phyloP scores from a whole-genome alignment of 805 yeast genomes.

The Candida insectalens region DNA sequence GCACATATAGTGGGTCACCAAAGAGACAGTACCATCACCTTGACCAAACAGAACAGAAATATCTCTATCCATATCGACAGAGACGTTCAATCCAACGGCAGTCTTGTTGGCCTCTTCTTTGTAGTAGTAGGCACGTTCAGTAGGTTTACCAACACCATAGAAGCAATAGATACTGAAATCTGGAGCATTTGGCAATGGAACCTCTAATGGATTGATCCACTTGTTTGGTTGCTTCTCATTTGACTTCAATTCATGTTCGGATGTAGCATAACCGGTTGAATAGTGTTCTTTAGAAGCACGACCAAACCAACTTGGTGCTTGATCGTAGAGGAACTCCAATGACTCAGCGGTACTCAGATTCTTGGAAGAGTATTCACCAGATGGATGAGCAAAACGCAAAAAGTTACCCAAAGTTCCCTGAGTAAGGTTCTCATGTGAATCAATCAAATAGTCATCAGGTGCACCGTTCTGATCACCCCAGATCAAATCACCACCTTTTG shows the following conservation, averaged over 20 bases:
- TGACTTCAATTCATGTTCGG: constrained; percentile 43
- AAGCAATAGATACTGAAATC: constrained; percentile 81
- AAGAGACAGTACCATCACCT: constrained; percentile 93
- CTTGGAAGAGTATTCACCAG: constrained; percentile 31
- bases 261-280: constrained; percentile 66
- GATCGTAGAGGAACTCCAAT: constrained; percentile 52
- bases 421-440: constrained; percentile 5
- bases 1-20: constrained; percentile 81
- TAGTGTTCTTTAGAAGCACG: constrained; percentile 60
- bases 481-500: constrained; percentile 84
- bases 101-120: constrained; percentile 53
- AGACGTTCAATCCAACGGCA: constrained; percentile 46
- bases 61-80: constrained; percentile 57
- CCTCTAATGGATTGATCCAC: constrained; percentile 96
- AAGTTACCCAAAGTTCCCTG: constrained; percentile 58
- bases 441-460: constrained; percentile 50
- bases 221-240: constrained; percentile 68
- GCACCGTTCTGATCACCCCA: constrained; percentile 73
- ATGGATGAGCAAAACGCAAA: constrained; percentile 46
- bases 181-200: constrained; percentile 86
- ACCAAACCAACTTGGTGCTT: constrained; percentile 70
- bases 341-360: constrained; percentile 62
- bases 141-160: constrained; percentile 95
- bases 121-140: constrained; percentile 88
- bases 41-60: constrained; percentile 75